A percentile compares a stretch with the other conserved stretches of the same genome.
These are phyloP conservation scores for Umbelopsis sp. DNA, from an alignment of 192 early-diverging fungal species.

Conservation along the genomic window DNA sequence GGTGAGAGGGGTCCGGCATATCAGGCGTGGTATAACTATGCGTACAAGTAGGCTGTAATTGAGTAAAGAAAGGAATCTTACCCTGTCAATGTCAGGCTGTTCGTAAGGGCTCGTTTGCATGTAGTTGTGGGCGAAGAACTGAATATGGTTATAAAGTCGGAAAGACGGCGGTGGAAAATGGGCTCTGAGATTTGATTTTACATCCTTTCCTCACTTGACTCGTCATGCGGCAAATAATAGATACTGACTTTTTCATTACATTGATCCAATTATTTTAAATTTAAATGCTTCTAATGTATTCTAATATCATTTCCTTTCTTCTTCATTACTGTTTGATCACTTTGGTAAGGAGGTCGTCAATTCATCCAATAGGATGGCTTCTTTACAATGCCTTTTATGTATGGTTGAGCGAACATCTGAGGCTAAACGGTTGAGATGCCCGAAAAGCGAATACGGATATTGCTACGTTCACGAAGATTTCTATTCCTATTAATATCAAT, in stretches of 20 bases:
- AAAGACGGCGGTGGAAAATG: slow-evolving; percentile 8
- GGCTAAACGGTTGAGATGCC: too few relatives aligned
- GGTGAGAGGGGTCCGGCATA: background rate
- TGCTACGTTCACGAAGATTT: too few relatives aligned
- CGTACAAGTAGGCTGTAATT: too few relatives aligned
- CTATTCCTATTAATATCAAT: too few relatives aligned
- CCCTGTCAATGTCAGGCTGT: slow-evolving; percentile 12
- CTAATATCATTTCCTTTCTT: too few relatives aligned
- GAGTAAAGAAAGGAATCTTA: background rate
- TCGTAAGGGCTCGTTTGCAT: slow-evolving; percentile 20
- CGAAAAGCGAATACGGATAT: too few relatives aligned
- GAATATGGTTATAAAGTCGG: slow-evolving; percentile 7
- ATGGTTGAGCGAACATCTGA: too few relatives aligned
- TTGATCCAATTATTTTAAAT: background rate
- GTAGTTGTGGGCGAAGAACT: slow-evolving; percentile 9
- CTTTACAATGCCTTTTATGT: too few relatives aligned
- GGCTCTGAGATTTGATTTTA: background rate
- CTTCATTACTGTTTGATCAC: too few relatives aligned
- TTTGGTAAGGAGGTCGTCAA: too few relatives aligned
- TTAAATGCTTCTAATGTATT: too few relatives aligned
- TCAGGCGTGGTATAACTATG: background rate
- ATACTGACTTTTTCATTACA: background rate
- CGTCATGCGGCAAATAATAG: background rate
- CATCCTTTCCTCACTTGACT: background rate
- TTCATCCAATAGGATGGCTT: too few relatives aligned